These are phyloP conservation scores for Aspergillus ellipticus DNA, from an alignment of 495 filamentous ascomycete species.

Conservation along the genomic window DNA sequence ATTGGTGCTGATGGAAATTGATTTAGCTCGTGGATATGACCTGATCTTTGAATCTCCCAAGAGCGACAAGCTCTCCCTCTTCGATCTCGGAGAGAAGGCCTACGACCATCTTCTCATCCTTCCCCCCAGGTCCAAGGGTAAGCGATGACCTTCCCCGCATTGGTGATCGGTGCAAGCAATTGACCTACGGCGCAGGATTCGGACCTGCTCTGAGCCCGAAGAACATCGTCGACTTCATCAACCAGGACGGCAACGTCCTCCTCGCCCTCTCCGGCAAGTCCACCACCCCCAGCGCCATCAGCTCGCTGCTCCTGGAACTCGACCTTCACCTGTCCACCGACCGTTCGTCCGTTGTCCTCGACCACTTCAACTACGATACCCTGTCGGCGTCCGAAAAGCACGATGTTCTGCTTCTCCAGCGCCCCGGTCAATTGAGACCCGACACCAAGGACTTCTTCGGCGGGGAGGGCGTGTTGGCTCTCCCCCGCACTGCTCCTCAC, in stretches of 20 bases:
- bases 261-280: slow-evolving; percentile 75
- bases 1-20: slow-evolving; percentile 21
- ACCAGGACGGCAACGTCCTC: slow-evolving; percentile 87
- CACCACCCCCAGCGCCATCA: slow-evolving; percentile 70
- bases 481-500: slow-evolving; percentile 77
- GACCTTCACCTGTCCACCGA: slow-evolving; percentile 88
- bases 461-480: slow-evolving; percentile 67
- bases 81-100: slow-evolving; percentile 78
- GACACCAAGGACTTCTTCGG: slow-evolving; percentile 79
- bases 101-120: slow-evolving; percentile 91
- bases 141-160: not conserved
- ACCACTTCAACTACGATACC: slow-evolving; percentile 93
- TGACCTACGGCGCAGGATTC: slow-evolving; percentile 56
- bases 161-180: slow-evolving; percentile 14
- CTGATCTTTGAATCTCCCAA: slow-evolving; percentile 82
- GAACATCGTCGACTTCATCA: slow-evolving; percentile 84
- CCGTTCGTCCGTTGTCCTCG: slow-evolving; percentile 75
- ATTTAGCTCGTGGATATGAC: slow-evolving; percentile 74
- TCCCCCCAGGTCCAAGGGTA: slow-evolving; percentile 84
- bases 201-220: slow-evolving; percentile 85
- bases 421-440: slow-evolving; percentile 55
- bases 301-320: slow-evolving; percentile 83
- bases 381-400: slow-evolving; percentile 73
- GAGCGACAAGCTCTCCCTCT: slow-evolving; percentile 74
- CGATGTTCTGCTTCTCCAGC: slow-evolving; percentile 77